Percentiles rank a stretch among this genome's conserved stretches.
Evolutionary conservation across 1,284 basidiomycete species (phyloP).

Genomic region (Somion occarium): DNA sequence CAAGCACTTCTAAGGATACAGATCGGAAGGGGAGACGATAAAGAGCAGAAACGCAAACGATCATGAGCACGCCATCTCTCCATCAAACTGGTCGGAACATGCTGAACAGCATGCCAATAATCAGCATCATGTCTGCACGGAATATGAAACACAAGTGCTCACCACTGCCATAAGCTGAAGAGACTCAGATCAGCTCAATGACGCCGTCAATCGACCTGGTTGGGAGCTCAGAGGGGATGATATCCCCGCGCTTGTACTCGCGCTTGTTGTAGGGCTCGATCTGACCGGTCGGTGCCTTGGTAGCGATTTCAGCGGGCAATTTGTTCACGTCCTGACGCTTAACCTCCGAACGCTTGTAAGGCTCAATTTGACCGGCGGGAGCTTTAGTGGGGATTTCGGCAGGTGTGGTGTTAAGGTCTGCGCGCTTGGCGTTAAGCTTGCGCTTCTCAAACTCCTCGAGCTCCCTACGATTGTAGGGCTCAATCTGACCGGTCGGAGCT

Average conservation of each 20-base stretch:
- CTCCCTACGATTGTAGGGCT: slow-evolving; percentile 22
- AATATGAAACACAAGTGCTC: neutral
- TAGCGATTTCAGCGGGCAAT: slow-evolving; percentile 20
- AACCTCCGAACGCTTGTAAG: slow-evolving; percentile 15
- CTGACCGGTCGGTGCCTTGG: slow-evolving; percentile 18
- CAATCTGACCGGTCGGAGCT: slow-evolving; percentile 20
- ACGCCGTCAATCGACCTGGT: slow-evolving; percentile 28
- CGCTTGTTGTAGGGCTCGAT: slow-evolving; percentile 7
- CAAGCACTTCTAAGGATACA: slow-evolving; percentile 6
- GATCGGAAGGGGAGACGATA: neutral
- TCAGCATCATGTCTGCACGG: neutral
- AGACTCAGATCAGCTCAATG: slow-evolving; percentile 15
- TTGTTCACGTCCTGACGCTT: slow-evolving; percentile 24
- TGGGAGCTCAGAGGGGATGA: slow-evolving; percentile 21
- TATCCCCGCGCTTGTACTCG: slow-evolving; percentile 6
- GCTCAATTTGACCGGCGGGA: slow-evolving; percentile 17
- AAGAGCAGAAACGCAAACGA: neutral
- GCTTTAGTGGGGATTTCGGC: slow-evolving; percentile 26
- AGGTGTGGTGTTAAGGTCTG: slow-evolving; percentile 31
- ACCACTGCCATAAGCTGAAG: neutral
- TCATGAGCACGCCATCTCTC: neutral
- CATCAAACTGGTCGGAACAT: neutral
- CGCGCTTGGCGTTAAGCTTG: slow-evolving; percentile 18
- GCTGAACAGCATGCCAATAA: neutral
- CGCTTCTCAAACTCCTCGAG: neutral